Conservation (phyloP, 192 early-diverging fungal species). For the Umbelopsis sp. region DNA sequence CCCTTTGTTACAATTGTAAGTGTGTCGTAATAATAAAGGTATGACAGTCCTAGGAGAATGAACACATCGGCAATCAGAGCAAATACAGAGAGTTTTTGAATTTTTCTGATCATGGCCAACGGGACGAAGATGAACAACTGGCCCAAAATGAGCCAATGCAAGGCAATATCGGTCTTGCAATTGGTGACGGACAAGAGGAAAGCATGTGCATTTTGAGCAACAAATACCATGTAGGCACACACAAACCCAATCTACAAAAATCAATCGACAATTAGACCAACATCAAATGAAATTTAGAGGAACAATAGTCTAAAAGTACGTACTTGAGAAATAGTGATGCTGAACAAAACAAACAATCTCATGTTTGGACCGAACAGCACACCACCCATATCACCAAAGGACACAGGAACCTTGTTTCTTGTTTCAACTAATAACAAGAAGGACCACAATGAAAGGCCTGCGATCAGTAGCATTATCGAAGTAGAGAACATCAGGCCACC, state of each 20-base stretch:
- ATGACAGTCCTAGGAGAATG: constrained; percentile 85
- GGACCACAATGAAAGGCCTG: constrained; percentile 65
- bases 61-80: constrained; percentile 92
- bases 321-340: constrained; percentile 76
- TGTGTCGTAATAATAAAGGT: constrained; percentile 84
- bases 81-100: constrained; percentile 85
- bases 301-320: constrained; percentile 43
- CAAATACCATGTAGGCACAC: constrained; percentile 70
- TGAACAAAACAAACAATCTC: constrained; percentile 68
- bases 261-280: not conserved
- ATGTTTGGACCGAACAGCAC: constrained; percentile 68
- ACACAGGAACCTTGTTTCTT: constrained; percentile 65
- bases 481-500: constrained; percentile 77
- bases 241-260: constrained; percentile 55
- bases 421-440: constrained; percentile 75
- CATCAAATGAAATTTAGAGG: not conserved
- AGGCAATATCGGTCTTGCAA: constrained; percentile 20
- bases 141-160: constrained; percentile 45
- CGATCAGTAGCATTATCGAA: constrained; percentile 67
- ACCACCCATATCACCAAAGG: constrained; percentile 69
- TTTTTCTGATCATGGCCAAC: constrained; percentile 75
- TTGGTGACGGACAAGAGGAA: constrained; percentile 37
- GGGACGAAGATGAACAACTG: constrained; percentile 57
- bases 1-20: constrained; percentile 66
- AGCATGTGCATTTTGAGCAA: constrained; percentile 58